These are phyloP conservation scores for Pseudogymnoascus verrucosus DNA, from an alignment of 2,329 filamentous ascomycete species.

Conservation along the genomic window DNA sequence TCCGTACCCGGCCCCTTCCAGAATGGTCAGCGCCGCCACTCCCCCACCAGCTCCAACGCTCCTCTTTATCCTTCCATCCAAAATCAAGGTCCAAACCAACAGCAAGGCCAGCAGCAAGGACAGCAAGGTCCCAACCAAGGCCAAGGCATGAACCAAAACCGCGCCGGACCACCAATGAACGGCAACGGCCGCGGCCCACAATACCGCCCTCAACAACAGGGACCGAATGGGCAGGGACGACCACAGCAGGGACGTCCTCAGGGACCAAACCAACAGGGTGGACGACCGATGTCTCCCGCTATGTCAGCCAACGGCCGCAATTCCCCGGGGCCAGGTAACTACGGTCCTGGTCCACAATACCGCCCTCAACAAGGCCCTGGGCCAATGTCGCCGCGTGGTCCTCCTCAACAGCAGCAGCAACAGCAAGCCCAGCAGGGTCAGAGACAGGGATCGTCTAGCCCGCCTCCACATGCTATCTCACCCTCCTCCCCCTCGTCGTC, in stretches of 20 bases:
- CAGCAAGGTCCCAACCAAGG: not conserved
- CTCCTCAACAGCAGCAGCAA: not conserved
- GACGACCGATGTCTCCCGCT: constrained; percentile 17
- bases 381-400: constrained; percentile 6
- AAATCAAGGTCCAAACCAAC: not conserved
- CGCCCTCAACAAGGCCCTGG: constrained; percentile 13
- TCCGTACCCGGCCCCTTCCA: not conserved
- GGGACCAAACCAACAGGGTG: constrained; percentile 18
- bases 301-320: constrained; percentile 14
- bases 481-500: constrained; percentile 8
- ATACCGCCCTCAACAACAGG: not conserved
- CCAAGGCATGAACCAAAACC: no score
- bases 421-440: not conserved
- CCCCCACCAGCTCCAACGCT: not conserved
- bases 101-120: not conserved
- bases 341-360: constrained; percentile 8
- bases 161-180: not conserved
- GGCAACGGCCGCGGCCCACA: not conserved
- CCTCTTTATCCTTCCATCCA: not conserved
- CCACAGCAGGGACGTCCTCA: constrained; percentile 25
- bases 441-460: not conserved
- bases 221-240: constrained; percentile 18
- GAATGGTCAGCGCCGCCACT: constrained; percentile 27
- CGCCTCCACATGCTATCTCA: constrained; percentile 11
- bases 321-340: not conserved